A percentile compares a stretch with the other conserved stretches of the same genome.
These are phyloP conservation scores for Phellinidium pouzarii DNA, from an alignment of 1,284 basidiomycete genomes.

Conservation along the genomic window DNA sequence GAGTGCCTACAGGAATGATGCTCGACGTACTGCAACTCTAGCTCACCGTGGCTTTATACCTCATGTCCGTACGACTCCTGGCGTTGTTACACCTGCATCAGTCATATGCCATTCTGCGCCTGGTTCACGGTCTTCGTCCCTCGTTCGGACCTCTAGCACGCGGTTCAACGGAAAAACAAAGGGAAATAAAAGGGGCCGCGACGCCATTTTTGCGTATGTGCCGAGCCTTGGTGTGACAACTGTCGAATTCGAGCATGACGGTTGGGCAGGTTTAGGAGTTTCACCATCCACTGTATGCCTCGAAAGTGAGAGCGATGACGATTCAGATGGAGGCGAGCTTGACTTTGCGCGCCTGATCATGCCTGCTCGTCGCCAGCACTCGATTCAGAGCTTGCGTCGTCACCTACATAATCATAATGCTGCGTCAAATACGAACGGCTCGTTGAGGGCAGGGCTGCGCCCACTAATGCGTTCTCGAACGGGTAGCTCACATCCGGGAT, in stretches of 20 bases:
- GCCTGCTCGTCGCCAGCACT: conserved; percentile 64
- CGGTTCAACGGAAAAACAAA: conserved; percentile 19
- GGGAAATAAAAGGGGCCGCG: conserved; percentile 12
- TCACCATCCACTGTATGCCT: conserved; percentile 14
- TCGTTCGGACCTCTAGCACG: conserved; percentile 21
- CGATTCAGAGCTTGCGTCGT: conserved; percentile 56
- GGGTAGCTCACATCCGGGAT: background rate
- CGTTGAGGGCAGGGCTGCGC: background rate
- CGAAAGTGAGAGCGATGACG: conserved; percentile 33
- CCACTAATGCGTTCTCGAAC: background rate
- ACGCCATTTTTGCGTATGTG: background rate
- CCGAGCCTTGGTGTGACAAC: conserved; percentile 17
- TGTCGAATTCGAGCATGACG: background rate
- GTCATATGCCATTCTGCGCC: conserved; percentile 21
- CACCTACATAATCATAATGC: conserved; percentile 36
- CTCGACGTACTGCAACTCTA: conserved; percentile 2
- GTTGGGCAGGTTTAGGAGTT: background rate
- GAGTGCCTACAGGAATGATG: background rate
- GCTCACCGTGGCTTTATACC: conserved; percentile 9
- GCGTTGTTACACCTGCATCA: conserved; percentile 15
- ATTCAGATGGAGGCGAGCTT: conserved; percentile 56
- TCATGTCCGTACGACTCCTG: conserved; percentile 7
- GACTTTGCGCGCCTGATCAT: conserved; percentile 60
- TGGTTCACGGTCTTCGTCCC: conserved; percentile 33
- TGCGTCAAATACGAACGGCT: background rate